A percentile compares a stretch with the other conserved stretches of the same genome.
Evolutionary conservation across 176 grass and related monocot genomes (phyloP).

Genomic region (Aegilops speltoides): DNA sequence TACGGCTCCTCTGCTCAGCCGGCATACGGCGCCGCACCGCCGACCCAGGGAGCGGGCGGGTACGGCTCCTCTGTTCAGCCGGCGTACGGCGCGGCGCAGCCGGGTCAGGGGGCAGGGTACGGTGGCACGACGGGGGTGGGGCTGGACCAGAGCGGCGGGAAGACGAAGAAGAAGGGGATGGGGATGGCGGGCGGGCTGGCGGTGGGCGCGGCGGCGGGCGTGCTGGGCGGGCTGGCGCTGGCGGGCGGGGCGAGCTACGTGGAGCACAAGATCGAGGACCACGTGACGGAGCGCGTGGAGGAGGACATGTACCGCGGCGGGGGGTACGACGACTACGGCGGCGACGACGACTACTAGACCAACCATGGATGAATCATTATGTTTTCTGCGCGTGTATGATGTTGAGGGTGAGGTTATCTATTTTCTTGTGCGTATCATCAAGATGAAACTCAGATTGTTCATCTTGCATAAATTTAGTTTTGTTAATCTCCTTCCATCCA

Average conservation of each 20-base stretch:
- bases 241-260: conserved; percentile 64
- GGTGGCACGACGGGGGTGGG: conserved; percentile 25
- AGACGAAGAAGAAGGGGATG: conserved; percentile 46
- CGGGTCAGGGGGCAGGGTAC: not conserved
- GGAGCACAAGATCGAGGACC: conserved; percentile 72
- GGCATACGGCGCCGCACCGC: not conserved
- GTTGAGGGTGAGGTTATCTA: too few relatives aligned
- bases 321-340: not conserved
- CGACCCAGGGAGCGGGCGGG: not conserved
- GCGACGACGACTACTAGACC: not conserved
- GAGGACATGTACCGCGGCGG: conserved; percentile 24
- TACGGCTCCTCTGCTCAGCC: too few relatives aligned
- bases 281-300: conserved; percentile 58
- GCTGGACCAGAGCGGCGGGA: not conserved
- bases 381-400: too few relatives aligned
- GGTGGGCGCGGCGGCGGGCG: conserved; percentile 58
- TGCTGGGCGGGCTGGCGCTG: conserved; percentile 68
- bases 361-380: too few relatives aligned
- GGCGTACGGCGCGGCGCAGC: not conserved
- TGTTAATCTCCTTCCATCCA: too few relatives aligned
- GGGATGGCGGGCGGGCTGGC: conserved; percentile 72
- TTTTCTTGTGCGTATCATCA: too few relatives aligned
- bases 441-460: too few relatives aligned
- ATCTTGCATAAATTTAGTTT: too few relatives aligned
- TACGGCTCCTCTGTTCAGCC: not conserved